Base-by-base conservation (phyloP, 192 early-diverging fungal genomes). In the Coemansia sp. region DNA sequence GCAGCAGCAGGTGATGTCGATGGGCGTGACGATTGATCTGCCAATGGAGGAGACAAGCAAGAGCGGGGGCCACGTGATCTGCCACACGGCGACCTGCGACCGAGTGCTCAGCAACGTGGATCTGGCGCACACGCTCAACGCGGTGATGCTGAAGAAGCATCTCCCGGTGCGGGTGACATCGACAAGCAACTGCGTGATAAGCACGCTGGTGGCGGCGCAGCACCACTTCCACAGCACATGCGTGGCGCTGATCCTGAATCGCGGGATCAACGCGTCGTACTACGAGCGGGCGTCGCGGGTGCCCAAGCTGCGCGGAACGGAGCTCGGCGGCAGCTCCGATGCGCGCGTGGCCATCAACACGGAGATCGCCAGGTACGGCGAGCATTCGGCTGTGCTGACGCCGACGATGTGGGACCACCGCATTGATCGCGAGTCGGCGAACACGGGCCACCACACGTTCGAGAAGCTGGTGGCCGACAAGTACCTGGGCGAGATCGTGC, bases 401-500 rank as follows among this genome's bases (percentile, higher is more conserved):
- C 57, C 89, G 32, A 95, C 93, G 41, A 85, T 86, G 68, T 96
- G 87, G 78, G 97, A 99, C 76, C 84, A 88, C 73, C 86, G 88
- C 18, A 61, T 97, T 40, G 94, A 97, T 73, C 85, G 91, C 46
- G 85, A 89, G 62, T 93, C 94, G 4, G 85, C 80, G 63, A 94
- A 96, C 82, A 89, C 92, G 2, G 84, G 88, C 26, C 74, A 76
- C 41, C 95, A 96, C 71, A 86, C 90, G 21, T 95, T 95, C 58
- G 96, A 98, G 83, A 98, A 99, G 84, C 85, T 96, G 73, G 94
- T 99, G 59, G 92, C 93, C 5, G 95, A 94, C 66, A 89, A 94
- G 87, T 99, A 98, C 67, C 84, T 99, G 36, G 97, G 97, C 68
- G 95, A 99, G 71, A 89, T 99, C 40, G 79, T 85, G 42, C 92